phyloP scores from a whole-genome alignment of 2,329 filamentous ascomycete genomes.

The Pseudonectria foliicola region DNA sequence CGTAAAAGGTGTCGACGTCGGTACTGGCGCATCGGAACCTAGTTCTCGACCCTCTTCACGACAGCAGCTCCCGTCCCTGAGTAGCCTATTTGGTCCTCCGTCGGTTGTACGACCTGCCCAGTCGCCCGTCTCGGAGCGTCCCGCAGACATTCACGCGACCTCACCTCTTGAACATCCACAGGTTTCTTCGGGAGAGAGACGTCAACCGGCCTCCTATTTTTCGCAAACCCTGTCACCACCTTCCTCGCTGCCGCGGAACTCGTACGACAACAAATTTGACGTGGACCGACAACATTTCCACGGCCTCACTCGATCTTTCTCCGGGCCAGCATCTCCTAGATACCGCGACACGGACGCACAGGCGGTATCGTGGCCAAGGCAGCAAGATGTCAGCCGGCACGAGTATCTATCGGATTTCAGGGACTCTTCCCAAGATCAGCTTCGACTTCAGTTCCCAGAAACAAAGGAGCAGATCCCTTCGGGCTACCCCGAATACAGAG shows the following conservation, averaged over 20 bases:
- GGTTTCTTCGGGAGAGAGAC: constrained; percentile 32
- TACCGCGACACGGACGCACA: constrained; percentile 34
- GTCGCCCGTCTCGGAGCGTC: constrained; percentile 41
- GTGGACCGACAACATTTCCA: constrained; percentile 30
- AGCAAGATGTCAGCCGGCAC: constrained; percentile 33
- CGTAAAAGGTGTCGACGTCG: constrained; percentile 32
- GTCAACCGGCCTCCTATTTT: constrained; percentile 42
- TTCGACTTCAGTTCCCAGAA: constrained; percentile 30
- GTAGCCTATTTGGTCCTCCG: constrained; percentile 48
- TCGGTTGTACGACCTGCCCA: constrained; percentile 35
- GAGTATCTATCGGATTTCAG: constrained; percentile 42
- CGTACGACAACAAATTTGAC: constrained; percentile 40
- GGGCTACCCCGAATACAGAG: constrained; percentile 21
- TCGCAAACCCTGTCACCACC: constrained; percentile 31
- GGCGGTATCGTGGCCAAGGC: constrained; percentile 29
- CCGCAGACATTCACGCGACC: constrained; percentile 32
- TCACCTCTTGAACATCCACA: constrained; percentile 43
- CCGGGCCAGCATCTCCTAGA: constrained; percentile 39
- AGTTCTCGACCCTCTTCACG: constrained; percentile 24
- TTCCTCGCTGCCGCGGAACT: constrained; percentile 36
- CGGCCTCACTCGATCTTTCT: constrained; percentile 27
- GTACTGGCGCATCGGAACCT: constrained; percentile 29
- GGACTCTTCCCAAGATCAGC: constrained; percentile 30
- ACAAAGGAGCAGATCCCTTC: constrained; percentile 24
- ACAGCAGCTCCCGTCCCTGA: constrained; percentile 49